Percentiles rank a stretch among this genome's conserved stretches.
Evolutionary conservation across 768 basidiomycete species (phyloP).

Genomic region (Stropharia rugosoannulata): DNA sequence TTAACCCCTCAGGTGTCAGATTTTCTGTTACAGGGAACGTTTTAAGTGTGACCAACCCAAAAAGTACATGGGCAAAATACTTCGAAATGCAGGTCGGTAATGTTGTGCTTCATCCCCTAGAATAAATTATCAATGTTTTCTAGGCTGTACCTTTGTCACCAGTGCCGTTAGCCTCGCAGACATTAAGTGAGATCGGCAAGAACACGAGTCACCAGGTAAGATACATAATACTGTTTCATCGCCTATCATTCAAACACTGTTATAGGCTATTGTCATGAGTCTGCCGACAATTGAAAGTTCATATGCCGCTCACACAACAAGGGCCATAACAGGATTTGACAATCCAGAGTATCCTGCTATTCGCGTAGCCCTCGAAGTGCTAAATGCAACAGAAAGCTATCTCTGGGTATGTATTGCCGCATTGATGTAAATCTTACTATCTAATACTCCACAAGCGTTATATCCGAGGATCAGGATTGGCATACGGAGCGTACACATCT

Average conservation of each 20-base stretch:
- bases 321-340: conserved; percentile 75
- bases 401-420: conserved; percentile 65
- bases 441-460: conserved; percentile 54
- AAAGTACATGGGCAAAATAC: conserved; percentile 70
- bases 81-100: conserved; percentile 65
- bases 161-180: conserved; percentile 63
- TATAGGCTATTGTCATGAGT: conserved; percentile 79
- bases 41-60: conserved; percentile 64
- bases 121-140: background rate
- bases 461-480: conserved; percentile 92
- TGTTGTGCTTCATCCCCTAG: background rate
- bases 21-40: conserved; percentile 93
- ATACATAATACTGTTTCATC: background rate
- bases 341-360: conserved; percentile 86
- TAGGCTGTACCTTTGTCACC: conserved; percentile 60
- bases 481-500: conserved; percentile 83
- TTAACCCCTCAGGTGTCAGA: conserved; percentile 77
- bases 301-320: conserved; percentile 76
- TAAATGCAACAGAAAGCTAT: conserved; percentile 93
- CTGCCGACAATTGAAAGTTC: conserved; percentile 95
- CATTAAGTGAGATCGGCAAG: conserved; percentile 73
- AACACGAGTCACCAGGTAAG: conserved; percentile 69
- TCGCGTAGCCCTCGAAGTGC: conserved; percentile 77
- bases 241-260: background rate
- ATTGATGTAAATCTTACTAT: background rate